Percentiles rank a stretch among this genome's conserved stretches.
Evolutionary conservation across 2,329 filamentous ascomycete genomes (phyloP).

Genomic region (Microcyclospora pomicola): DNA sequence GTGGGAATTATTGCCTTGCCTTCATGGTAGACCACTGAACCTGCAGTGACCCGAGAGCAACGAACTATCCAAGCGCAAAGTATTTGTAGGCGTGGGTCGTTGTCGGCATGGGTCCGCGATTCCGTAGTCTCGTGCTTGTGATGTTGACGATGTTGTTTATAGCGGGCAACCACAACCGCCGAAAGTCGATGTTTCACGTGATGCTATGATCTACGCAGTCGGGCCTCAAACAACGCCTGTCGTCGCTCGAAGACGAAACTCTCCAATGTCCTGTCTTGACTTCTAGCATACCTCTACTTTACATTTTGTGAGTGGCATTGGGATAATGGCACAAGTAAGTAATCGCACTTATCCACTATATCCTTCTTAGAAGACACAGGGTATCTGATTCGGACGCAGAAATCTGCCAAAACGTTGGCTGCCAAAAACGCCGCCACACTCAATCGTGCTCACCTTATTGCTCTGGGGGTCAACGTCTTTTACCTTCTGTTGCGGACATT

Average conservation of each 20-base stretch:
- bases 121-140: background rate
- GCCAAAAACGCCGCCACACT: slow-evolving; percentile 66
- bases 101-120: background rate
- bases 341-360: background rate
- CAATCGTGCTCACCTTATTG: slow-evolving; percentile 67
- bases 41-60: slow-evolving; percentile 1
- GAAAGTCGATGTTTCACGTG: too few species aligned
- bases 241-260: too few species aligned
- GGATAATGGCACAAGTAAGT: slow-evolving; percentile 16
- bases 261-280: too few species aligned
- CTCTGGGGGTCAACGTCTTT: slow-evolving; percentile 54
- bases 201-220: too few species aligned
- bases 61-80: background rate
- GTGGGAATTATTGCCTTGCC: background rate
- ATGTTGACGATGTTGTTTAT: background rate
- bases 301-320: too few species aligned
- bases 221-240: too few species aligned
- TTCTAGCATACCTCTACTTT: too few species aligned
- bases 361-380: too few species aligned
- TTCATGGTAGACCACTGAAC: background rate
- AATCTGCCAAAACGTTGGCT: slow-evolving; percentile 49
- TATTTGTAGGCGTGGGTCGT: background rate
- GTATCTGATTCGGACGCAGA: slow-evolving; percentile 22
- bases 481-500: slow-evolving; percentile 60
- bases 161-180: too few species aligned